Evolutionary conservation across 139 green algal genomes (phyloP).

Genomic region (Bryopsis sp.): DNA sequence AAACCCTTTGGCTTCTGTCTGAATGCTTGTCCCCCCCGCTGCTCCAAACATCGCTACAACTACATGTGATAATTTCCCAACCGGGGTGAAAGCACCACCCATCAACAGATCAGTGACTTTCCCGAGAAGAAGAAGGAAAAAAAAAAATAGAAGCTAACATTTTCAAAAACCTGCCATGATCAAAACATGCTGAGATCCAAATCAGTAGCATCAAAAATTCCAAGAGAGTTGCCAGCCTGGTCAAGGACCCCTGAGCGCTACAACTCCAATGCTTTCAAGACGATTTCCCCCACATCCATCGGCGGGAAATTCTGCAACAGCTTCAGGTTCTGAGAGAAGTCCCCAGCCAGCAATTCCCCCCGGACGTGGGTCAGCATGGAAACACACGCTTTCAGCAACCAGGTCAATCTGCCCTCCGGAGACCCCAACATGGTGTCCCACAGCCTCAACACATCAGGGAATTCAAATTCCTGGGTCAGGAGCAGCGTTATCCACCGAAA

Average conservation of each 20-base stretch:
- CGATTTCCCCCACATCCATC: constrained; percentile 40
- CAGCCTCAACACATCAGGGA: constrained; percentile 71
- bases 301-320: constrained; percentile 77
- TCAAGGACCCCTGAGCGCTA: neutral
- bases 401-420: neutral
- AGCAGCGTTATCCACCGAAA: constrained; percentile 94
- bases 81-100: no score
- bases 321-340: constrained; percentile 88
- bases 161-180: constrained; percentile 17
- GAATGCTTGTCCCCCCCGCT: no score
- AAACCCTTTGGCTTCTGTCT: no score
- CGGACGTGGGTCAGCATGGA: constrained; percentile 76
- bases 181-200: neutral
- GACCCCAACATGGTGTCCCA: constrained; percentile 71
- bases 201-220: constrained; percentile 40
- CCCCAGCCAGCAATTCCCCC: constrained; percentile 53
- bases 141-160: neutral
- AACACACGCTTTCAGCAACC: constrained; percentile 70
- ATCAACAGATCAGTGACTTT: neutral
- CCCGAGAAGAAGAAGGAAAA: no score
- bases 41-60: no score
- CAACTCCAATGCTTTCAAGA: constrained; percentile 31
- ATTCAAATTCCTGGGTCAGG: constrained; percentile 79
- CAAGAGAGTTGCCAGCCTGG: neutral
- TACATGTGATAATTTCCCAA: no score